These are phyloP conservation scores for Tuber umbilicatum DNA, from an alignment of 495 filamentous ascomycete species.

Conservation along the genomic window DNA sequence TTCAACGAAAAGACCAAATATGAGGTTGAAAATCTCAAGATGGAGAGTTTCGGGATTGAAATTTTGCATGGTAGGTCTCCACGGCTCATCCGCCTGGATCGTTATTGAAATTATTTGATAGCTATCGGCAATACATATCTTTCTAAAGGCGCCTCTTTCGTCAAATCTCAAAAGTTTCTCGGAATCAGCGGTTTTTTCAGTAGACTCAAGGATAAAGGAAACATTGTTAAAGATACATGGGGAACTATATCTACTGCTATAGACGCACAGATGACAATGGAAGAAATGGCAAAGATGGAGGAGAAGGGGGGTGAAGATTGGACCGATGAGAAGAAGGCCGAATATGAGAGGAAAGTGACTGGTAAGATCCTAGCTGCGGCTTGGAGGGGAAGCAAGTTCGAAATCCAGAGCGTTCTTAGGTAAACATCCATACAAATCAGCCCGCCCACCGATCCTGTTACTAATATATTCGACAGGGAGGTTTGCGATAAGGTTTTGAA, in stretches of 20 bases:
- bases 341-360: conserved; percentile 90
- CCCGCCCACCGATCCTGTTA: background rate
- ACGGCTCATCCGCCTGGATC: background rate
- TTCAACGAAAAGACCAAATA: conserved; percentile 91
- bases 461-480: conserved; percentile 21
- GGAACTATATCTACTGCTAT: conserved; percentile 95
- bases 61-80: conserved; percentile 62
- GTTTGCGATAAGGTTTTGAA: conserved; percentile 53
- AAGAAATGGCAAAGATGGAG: conserved; percentile 96
- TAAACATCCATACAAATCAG: conserved; percentile 45
- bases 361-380: conserved; percentile 98
- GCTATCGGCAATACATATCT: conserved; percentile 87
- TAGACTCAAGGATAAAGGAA: conserved; percentile 92
- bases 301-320: conserved; percentile 94
- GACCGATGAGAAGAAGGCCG: conserved; percentile 96
- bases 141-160: conserved; percentile 73
- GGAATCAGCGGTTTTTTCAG: conserved; percentile 93
- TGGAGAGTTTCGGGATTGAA: conserved; percentile 96
- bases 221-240: conserved; percentile 95
- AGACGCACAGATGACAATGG: conserved; percentile 95
- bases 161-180: conserved; percentile 94
- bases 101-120: conserved; percentile 17
- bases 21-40: conserved; percentile 96
- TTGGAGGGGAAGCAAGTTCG: conserved; percentile 94
- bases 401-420: conserved; percentile 91